Evolutionary conservation across 139 green algal species (phyloP).

Genomic region (Asterochloris erici): DNA sequence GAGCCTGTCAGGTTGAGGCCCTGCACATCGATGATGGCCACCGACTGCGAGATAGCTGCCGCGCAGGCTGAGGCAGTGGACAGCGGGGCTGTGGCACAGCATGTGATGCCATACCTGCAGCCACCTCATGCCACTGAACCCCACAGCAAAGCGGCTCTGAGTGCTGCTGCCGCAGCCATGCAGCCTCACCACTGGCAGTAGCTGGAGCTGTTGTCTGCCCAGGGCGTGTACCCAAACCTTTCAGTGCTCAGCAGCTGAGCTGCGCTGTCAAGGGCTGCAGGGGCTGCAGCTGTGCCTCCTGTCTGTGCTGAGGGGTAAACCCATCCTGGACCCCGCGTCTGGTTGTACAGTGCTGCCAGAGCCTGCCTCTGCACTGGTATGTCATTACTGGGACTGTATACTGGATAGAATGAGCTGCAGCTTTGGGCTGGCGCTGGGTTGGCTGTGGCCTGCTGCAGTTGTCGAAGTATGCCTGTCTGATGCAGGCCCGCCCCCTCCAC

Average conservation of each 20-base stretch:
- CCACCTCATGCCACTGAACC: background rate
- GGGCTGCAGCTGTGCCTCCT: background rate
- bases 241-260: background rate
- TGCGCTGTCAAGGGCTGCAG: background rate
- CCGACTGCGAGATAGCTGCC: background rate
- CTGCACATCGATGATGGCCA: background rate
- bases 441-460: too few species aligned
- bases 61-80: background rate
- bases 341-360: background rate
- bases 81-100: background rate
- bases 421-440: too few species aligned
- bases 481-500: too few species aligned
- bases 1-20: conserved; percentile 11
- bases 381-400: background rate
- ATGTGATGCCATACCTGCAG: conserved; percentile 5
- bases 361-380: conserved; percentile 2
- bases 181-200: conserved; percentile 10
- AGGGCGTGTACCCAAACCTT: background rate
- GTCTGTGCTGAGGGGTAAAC: background rate
- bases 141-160: background rate
- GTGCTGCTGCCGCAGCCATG: background rate
- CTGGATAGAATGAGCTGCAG: too few species aligned
- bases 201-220: conserved; percentile 4
- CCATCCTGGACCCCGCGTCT: background rate
- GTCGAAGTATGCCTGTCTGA: too few species aligned